Evolutionary conservation across 179 eudicot species (phyloP), one percentile per base, ranked within the genome.

Genomic region (Spergularia azorica): DNA sequence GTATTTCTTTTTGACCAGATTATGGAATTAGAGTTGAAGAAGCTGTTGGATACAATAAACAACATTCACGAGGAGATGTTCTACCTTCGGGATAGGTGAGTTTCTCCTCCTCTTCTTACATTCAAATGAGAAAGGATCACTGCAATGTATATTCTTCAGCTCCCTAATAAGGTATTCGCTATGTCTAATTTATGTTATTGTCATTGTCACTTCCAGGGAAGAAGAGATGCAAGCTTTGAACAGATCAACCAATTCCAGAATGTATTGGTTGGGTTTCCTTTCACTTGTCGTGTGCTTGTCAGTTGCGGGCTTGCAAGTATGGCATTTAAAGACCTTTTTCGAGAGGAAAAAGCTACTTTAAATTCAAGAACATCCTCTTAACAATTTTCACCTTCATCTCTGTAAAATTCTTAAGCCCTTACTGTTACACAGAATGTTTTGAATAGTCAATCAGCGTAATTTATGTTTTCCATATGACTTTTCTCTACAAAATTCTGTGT

Each of bases 51-150:
- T 46, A 88, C 88, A 0, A 90, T 93, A 38, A 85, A 83, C 59
- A 86, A 94, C 41, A 89, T 95, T 63, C 95, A 89, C 51, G 98
- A 93, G 26, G 99, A 95, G 79, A 95, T 95, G 99, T 93, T 87
- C 76, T 89, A 90, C 74, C 99, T 93, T 57, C 97, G 97, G 55
- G 91, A 86, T 75, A 95, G 99, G 99, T 90, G 74, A 79, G 84
- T 7, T 6, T n/a, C n/a, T 71, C 26, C 14, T 62, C 41, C 46
- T 70, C 56, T 32, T 21, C 52, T 74, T 82, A 15, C 17, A 50
- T 14, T 32, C 43, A 57, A 4, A 9, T 8, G 64, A 50, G 32
- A 26, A n/a, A 12, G 14, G 39, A 54, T 43, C 62, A 15, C 52
- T 8, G 32, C 10, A 46, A 0, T 14, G 21, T 8, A 57, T 0